These are phyloP conservation scores for Trichophyton benhamiae DNA, from an alignment of 2,329 filamentous ascomycete species.

Conservation along the genomic window DNA sequence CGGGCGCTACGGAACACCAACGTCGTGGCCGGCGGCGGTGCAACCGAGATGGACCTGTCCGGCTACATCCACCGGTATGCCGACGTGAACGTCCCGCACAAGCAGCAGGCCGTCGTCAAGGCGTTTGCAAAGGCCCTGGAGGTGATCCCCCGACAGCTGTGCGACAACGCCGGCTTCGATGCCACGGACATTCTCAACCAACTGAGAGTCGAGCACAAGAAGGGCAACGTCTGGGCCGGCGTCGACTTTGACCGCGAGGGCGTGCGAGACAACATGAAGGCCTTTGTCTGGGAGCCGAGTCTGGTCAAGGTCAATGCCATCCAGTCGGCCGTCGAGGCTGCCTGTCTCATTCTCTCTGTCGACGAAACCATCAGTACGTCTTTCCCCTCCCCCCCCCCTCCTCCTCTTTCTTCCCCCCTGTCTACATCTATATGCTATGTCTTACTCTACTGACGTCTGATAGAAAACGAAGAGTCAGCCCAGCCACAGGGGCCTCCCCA, in stretches of 20 bases:
- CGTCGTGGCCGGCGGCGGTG: constrained; percentile 91
- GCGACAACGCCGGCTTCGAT: constrained; percentile 97
- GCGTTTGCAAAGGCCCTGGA: constrained; percentile 94
- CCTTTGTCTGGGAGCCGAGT: constrained; percentile 94
- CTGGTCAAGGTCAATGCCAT: constrained; percentile 96
- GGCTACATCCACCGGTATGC: constrained; percentile 86
- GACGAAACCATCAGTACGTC: constrained; percentile 85
- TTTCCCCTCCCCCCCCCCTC: background rate
- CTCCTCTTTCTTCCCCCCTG: too few relatives aligned
- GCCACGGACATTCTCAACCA: constrained; percentile 96
- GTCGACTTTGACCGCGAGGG: constrained; percentile 92
- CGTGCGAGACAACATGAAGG: constrained; percentile 84
- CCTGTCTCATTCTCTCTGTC: constrained; percentile 87
- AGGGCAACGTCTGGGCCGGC: constrained; percentile 85
- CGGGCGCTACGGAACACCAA: constrained; percentile 87
- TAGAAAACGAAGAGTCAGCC: constrained; percentile 80
- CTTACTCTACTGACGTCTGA: background rate
- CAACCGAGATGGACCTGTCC: constrained; percentile 91
- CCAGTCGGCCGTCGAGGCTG: constrained; percentile 88
- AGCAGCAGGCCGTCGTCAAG: constrained; percentile 97
- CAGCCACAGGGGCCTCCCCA: constrained; percentile 68
- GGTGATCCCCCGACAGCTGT: constrained; percentile 90
- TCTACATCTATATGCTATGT: too few relatives aligned
- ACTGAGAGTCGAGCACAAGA: constrained; percentile 88
- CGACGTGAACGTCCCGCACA: constrained; percentile 82